Evolutionary conservation across 2,329 filamentous ascomycete genomes (phyloP).

Genomic region (Scytalidium lignicola): DNA sequence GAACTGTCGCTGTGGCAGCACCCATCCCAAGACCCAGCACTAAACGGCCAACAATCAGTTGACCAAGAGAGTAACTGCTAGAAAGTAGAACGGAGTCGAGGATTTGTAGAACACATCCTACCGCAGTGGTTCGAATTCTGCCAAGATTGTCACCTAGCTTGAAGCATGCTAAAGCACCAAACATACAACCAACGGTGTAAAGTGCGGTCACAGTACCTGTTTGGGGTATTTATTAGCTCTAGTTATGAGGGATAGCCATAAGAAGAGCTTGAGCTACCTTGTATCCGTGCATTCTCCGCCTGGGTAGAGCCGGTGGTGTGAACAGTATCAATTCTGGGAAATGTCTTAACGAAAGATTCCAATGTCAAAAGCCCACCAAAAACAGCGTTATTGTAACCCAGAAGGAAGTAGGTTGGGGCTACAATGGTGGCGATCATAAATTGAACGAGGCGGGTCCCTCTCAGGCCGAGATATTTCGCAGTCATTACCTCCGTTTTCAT

Average conservation of each 20-base stretch:
- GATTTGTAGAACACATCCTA: constrained; percentile 32
- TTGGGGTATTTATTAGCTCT: not conserved
- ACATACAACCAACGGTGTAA: constrained; percentile 32
- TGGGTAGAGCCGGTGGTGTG: constrained; percentile 35
- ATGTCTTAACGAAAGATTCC: constrained; percentile 23
- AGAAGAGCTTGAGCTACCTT: constrained; percentile 11
- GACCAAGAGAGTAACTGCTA: constrained; percentile 32
- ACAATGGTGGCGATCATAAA: constrained; percentile 36
- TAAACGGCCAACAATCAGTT: constrained; percentile 73
- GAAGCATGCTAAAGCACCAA: constrained; percentile 31
- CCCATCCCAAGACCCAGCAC: constrained; percentile 70
- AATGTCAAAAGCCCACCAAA: constrained; percentile 26
- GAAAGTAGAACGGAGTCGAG: constrained; percentile 37
- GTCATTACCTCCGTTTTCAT: not conserved
- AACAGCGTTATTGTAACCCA: constrained; percentile 34
- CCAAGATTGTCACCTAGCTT: constrained; percentile 34
- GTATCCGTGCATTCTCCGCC: constrained; percentile 31
- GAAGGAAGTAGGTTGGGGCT: constrained; percentile 34
- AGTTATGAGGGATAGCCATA: not conserved
- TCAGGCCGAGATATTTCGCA: constrained; percentile 3
- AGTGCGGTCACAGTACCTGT: constrained; percentile 31
- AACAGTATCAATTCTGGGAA: constrained; percentile 33
- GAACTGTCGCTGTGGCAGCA: constrained; percentile 37
- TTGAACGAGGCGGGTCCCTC: constrained; percentile 2
- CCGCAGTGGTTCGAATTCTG: constrained; percentile 33